Conservation (phyloP, 768 basidiomycete species). For the Leccinum fibrillosum region DNA sequence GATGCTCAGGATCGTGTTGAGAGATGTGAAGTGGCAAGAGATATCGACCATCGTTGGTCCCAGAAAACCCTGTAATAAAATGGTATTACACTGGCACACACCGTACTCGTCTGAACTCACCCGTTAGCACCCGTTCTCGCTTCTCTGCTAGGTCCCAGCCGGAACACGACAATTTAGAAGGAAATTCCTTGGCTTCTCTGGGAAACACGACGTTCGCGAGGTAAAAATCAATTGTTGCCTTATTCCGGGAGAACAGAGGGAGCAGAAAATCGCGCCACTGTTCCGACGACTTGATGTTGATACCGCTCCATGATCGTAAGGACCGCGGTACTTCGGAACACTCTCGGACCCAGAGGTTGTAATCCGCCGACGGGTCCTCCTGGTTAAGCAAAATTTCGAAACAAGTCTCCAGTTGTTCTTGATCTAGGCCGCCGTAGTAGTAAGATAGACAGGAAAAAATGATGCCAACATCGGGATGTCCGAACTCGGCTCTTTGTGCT, state of each 20-base stretch:
- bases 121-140: constrained; percentile 11
- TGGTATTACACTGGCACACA: background rate
- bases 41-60: constrained; percentile 40
- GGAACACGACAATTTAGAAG: constrained; percentile 30
- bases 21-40: constrained; percentile 34
- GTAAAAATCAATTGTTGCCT: constrained; percentile 35
- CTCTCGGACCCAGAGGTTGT: constrained; percentile 29
- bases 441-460: constrained; percentile 36
- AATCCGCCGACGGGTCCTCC: constrained; percentile 32
- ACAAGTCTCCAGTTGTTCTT: constrained; percentile 25
- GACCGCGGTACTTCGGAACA: constrained; percentile 15
- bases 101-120: background rate
- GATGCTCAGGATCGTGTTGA: constrained; percentile 27
- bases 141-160: constrained; percentile 38
- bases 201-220: constrained; percentile 37
- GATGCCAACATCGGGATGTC: constrained; percentile 36
- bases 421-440: constrained; percentile 34
- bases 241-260: constrained; percentile 28
- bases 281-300: constrained; percentile 30
- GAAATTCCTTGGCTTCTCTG: constrained; percentile 36
- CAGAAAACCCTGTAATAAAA: constrained; percentile 32
- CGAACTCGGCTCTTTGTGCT: constrained; percentile 35
- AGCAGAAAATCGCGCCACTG: constrained; percentile 22
- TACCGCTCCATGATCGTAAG: constrained; percentile 13
- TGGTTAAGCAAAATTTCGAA: constrained; percentile 29